Base-by-base conservation (phyloP, 2,329 filamentous ascomycete species). In the Neofusicoccum parvum region DNA sequence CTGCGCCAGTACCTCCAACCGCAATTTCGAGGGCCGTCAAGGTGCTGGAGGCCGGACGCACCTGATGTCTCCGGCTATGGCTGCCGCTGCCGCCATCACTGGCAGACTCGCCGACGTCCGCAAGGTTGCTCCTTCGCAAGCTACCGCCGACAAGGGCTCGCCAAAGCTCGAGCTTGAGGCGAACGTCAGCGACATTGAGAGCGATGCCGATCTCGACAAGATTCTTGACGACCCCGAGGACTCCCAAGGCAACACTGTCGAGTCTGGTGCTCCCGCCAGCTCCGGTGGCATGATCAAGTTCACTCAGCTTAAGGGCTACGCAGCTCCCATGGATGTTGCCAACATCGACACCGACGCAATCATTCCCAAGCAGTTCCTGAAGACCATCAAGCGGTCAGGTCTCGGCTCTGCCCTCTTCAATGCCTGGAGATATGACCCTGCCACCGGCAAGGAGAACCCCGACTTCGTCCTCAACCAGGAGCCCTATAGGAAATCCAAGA, bases 341-440 rank as follows among this genome's bases (percentile, higher is more conserved):
- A 99, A 99, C 78, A 89, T 97, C 72, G 95, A 99, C 82, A 99
- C 95, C n/a, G 95, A 99, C 74, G 94, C 94, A 75, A 97, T 98
- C 80, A 99, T 99, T 71, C 95, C 95, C 69, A 99, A 99, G 81
- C 95, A 99, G 78, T 99, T 98, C 83, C 87, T 99, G 69, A 99
- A 98, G 84, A 99, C 95, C 46, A 98, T 98, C 81, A 98, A 98
- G 86, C 92, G 95, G 66, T 96, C 94, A 1, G 95, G 95, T 69
- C 90, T 99, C 10, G 94, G 94, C 66, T 86, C 83, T 27, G 94
- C 94, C 45, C 87, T 96, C 62, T 99, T 99, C 85, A 87, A 94
- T 78, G 89, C 87, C 69, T 89, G 92, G 80, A 89, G 95, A 64
- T 97, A 88, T 80, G 87, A 90, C 70, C 79, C 87, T 10, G 89